Conservation (phyloP, 2,329 filamentous ascomycete genomes). For the Penicillium sp. region DNA sequence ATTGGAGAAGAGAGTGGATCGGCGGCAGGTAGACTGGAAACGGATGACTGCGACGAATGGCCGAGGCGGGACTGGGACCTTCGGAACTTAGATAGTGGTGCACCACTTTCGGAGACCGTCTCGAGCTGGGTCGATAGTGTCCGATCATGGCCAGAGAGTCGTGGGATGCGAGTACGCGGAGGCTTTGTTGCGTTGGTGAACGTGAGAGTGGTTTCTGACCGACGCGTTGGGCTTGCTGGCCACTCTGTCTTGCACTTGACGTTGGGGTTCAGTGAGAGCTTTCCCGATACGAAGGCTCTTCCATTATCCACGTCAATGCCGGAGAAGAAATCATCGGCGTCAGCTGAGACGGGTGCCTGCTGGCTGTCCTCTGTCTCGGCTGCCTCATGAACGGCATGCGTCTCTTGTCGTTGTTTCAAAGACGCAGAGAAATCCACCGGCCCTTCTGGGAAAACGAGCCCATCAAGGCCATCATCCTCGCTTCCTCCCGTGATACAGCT, state of each 20-base stretch:
- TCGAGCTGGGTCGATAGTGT: slow-evolving; percentile 69
- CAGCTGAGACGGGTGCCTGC: slow-evolving; percentile 21
- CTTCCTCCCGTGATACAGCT: slow-evolving; percentile 89
- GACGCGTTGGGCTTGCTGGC: slow-evolving; percentile 62
- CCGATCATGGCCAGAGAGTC: slow-evolving; percentile 66
- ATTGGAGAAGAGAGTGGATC: slow-evolving; percentile 54
- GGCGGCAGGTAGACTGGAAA: slow-evolving; percentile 58
- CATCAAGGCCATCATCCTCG: slow-evolving; percentile 86
- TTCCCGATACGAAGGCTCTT: slow-evolving; percentile 72
- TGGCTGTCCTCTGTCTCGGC: slow-evolving; percentile 29
- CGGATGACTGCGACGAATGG: slow-evolving; percentile 64
- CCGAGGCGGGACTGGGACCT: slow-evolving; percentile 61
- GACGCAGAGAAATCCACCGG: slow-evolving; percentile 77
- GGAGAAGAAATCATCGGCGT: slow-evolving; percentile 70
- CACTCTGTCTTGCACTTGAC: slow-evolving; percentile 74
- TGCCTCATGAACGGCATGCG: slow-evolving; percentile 28
- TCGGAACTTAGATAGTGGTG: slow-evolving; percentile 57
- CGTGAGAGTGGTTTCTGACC: slow-evolving; percentile 74
- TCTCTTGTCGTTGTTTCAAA: slow-evolving; percentile 62
- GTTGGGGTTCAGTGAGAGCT: slow-evolving; percentile 82
- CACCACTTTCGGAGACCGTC: slow-evolving; percentile 85
- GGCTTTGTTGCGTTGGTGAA: slow-evolving; percentile 73
- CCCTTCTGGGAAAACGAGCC: slow-evolving; percentile 76
- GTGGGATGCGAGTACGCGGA: slow-evolving; percentile 65
- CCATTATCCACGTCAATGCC: slow-evolving; percentile 82